Base-by-base conservation (phyloP, 352 stramenopile species). In the Phytophthora sansomeana region DNA sequence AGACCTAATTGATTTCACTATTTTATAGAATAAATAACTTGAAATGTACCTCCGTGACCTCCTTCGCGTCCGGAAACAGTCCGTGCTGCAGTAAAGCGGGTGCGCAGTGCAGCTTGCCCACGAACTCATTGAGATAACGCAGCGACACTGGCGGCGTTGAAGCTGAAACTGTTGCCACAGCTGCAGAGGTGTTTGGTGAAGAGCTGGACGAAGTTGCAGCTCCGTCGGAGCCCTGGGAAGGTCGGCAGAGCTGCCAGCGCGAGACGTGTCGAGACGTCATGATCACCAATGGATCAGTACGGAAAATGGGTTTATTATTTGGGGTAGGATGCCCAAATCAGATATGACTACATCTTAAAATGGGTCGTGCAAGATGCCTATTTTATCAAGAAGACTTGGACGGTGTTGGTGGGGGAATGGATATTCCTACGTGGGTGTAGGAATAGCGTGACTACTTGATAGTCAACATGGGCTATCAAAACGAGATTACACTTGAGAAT, bases 101-200 rank as follows among this genome's bases (percentile, higher is more conserved):
- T 8, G 83, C 77, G 68, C 87, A 95, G 55, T 91, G 83, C 56
- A 95, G 49, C 52, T 91, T 87, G 58, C 81, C 83, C 32, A 95
- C 83, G 51, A 95, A 95, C 61, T 95, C 87, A 59, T 95, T 87
- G 60, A 95, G 70, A 58, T 95, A 95, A 13, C 87, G 85, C 62
- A 95, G 55, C 46, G 87, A 93, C 10, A 87, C 70, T 13, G 69
- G 74, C 32, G 69, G 60, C 4, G 39, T 13, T 26, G 57, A 50
- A 14, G 51, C 0, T 42, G 44, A 46, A 62, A 51, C 21, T 66
- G 13, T 59, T 69, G 19, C 46, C 28, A 33, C 1, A 8, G 46
- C 36, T 53, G 24, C 9, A 16, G 42, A 35, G 0, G 30, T 41
- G 32, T 58, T 53, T 26, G 24, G 4, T 6, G 36, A 55, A 54